A percentile compares a stretch with the other conserved stretches of the same genome.
Evolutionary conservation across 2,329 filamentous ascomycete species (phyloP).

Genomic region (Cladophialophora yegresii): DNA sequence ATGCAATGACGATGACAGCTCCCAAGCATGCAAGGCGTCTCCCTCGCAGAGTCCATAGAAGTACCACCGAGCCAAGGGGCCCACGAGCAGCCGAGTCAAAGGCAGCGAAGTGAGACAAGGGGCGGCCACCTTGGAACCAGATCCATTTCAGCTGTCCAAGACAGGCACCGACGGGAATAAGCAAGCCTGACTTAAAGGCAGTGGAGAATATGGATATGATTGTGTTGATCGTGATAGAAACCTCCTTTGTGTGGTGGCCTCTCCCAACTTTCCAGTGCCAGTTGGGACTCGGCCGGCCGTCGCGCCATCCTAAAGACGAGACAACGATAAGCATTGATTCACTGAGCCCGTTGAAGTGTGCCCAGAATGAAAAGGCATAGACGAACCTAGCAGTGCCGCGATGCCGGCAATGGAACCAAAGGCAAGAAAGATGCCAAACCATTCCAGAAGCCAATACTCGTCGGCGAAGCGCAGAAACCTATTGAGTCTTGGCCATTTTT

Average conservation of each 20-base stretch:
- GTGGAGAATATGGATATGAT: conserved; percentile 27
- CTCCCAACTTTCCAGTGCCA: not conserved
- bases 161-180: conserved; percentile 37
- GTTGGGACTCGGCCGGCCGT: not conserved
- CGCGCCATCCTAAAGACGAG: not conserved
- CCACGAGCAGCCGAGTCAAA: conserved; percentile 40
- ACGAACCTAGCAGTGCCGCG: not conserved
- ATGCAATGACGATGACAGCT: conserved; percentile 34
- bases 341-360: not conserved
- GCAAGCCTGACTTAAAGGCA: conserved; percentile 37
- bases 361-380: not conserved
- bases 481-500: not conserved
- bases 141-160: conserved; percentile 34
- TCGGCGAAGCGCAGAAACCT: not conserved
- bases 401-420: not conserved
- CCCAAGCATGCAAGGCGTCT: conserved; percentile 33
- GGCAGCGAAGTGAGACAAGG: conserved; percentile 28
- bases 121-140: conserved; percentile 2
- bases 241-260: not conserved
- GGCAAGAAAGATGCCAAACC: not conserved
- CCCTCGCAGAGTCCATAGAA: conserved; percentile 33
- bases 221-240: not conserved
- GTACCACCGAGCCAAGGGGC: conserved; percentile 37
- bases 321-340: not conserved
- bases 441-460: not conserved